Evolutionary conservation across 2,329 filamentous ascomycete species (phyloP), one percentile per base, ranked within the genome.

Genomic region (Fusarium palustre): DNA sequence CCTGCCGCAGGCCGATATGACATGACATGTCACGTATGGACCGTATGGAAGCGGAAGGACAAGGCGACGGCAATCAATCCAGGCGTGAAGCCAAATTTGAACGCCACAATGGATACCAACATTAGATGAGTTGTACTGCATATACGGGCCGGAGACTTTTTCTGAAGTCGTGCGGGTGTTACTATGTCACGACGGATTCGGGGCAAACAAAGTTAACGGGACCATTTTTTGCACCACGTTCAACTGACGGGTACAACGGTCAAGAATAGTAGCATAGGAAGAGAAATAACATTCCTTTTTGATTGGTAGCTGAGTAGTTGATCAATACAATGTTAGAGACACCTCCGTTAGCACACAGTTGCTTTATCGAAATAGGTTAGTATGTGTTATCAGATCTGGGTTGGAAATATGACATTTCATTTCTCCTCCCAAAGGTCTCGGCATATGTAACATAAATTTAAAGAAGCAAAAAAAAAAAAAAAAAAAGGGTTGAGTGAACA

Each of bases 131-230:
- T 38, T 63, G 31, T 31, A 25, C 22, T 43, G 22, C 18, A 18
- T 31, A 42, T 62, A 60, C 39, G 46, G 54, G 28, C 41, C 62
- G 54, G 62, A 64, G 65, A 55, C 34, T 45, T 25, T 59, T 61
- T 46, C 30, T 55, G 42, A 61, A 61, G 43, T 53, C 38, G 42
- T 50, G 45, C 55, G 48, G 62, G 55, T 66, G 49, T 24, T 38
- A 52, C 53, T 49, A 55, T 68, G 54, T 50, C 31, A 69, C 55
- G 18, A 33, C 50, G 24, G 56, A 30, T 49, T 70, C 68, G 68
- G 67, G 64, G 24, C 25, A 46, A 52, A 68, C 68, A 52, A 50
- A 41, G 22, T 55, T 63, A 28, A 30, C 43, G 28, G 56, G 39
- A 47, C 12, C 9, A n/a, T 34, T 49, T 6, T n/a, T 45, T 50